Evolutionary conservation across 2,329 filamentous ascomycete species (phyloP).

Genomic region (Verticillium klebahnii): DNA sequence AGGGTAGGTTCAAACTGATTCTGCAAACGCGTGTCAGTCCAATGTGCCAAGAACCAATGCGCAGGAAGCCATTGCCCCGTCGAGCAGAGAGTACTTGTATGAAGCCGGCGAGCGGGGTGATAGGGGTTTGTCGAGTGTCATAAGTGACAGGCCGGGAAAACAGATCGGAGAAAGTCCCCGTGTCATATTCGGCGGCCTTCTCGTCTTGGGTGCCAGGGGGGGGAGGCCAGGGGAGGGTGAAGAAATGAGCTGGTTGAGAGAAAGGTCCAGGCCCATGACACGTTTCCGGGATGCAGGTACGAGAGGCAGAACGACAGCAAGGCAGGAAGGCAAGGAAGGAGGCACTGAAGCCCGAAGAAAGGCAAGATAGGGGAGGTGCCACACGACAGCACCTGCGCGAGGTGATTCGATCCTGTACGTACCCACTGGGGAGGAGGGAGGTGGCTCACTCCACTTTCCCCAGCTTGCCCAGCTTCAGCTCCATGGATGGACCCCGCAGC

Average conservation of each 20-base stretch:
- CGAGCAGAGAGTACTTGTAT: too few relatives aligned
- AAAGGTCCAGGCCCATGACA: neutral
- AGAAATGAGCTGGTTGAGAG: neutral
- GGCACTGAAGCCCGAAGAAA: neutral
- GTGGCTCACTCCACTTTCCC: neutral
- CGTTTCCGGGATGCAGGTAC: neutral
- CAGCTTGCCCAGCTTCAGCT: neutral
- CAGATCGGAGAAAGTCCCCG: neutral
- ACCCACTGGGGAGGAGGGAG: neutral
- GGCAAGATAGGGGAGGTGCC: neutral
- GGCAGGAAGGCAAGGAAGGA: too few relatives aligned
- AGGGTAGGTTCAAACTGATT: too few relatives aligned
- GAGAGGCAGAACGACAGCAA: neutral
- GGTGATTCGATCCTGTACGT: neutral
- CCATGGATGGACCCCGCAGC: neutral
- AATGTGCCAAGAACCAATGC: too few relatives aligned
- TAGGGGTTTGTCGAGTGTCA: neutral
- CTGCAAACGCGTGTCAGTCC: too few relatives aligned
- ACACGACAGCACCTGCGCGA: neutral
- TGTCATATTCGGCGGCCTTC: neutral
- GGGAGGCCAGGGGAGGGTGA: neutral
- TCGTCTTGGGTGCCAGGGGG: neutral
- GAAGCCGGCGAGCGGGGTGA: neutral
- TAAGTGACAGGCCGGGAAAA: neutral
- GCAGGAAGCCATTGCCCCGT: too few relatives aligned